Evolutionary conservation across 2,329 filamentous ascomycete genomes (phyloP), one percentile per base, ranked within the genome.

Genomic region (Ceratocystis destructans): DNA sequence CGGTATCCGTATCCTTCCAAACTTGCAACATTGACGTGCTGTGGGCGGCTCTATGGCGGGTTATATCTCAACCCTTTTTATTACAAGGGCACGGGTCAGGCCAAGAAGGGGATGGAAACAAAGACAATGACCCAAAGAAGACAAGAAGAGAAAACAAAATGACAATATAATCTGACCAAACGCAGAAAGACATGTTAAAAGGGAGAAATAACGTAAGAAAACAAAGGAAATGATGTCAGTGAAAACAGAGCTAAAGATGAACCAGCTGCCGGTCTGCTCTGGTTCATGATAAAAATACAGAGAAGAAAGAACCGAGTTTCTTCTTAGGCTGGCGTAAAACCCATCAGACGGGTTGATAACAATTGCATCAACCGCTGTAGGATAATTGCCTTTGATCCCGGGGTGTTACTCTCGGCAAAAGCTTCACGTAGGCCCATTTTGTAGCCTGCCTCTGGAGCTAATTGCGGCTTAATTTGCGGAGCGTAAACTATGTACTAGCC

Each of bases 91-190:
- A 25, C 10, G 12, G 48, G 20, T 2, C 48, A 53, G 22, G 22
- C 48, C 15, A 28, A 48, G 48, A 53, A 25, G 20, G 48, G 37
- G 20, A 64, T 46, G 50, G 62, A 28, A 66, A 53, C 62, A 66
- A 55, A 66, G 31, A 57, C 15, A 41, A 66, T 33, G 10, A 50
- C 28, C 20, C 64, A 25, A 62, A 64, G 17, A 33, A 53, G 8
- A 53, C 37, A 41, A 41, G 33, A 55, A 64, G 64, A 64, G 31
- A 62, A 62, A 68, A 45, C 61, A 55, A 62, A 62, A 57, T 61
- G 62, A 62, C 57, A 66, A 66, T 64, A 55, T 64, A 63, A 67
- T 33, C 41, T 44, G 65, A 28, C 61, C 37, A 57, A 50, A 17
- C 53, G 33, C 17, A 66, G 25, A 37, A 45, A 62, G 20, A 62